Percentiles rank a stretch among this genome's conserved stretches.
Conservation (phyloP, 108 stramenopile genomes). For the Pseudonitzschia multistriata region DNA sequence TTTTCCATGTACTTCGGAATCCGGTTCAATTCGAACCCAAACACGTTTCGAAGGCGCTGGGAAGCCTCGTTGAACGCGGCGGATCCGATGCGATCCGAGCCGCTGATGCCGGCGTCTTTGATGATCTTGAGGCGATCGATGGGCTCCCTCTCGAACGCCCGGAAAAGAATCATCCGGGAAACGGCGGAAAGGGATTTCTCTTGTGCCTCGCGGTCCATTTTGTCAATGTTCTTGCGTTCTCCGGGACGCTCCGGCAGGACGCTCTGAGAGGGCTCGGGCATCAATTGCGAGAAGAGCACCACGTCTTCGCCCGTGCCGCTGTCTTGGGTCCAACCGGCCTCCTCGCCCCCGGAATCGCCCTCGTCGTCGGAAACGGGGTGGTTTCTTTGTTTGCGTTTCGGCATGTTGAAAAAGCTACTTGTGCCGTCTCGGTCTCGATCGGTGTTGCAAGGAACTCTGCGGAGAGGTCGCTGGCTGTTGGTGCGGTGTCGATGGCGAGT, state of each 20-base stretch:
- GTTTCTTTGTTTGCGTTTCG: neutral
- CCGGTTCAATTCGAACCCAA: constrained; percentile 66
- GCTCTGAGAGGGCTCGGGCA: constrained; percentile 62
- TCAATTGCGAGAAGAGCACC: constrained; percentile 61
- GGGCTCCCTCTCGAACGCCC: constrained; percentile 64
- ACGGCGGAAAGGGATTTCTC: constrained; percentile 54
- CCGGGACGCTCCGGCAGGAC: constrained; percentile 40
- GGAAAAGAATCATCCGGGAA: constrained; percentile 72
- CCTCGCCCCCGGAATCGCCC: constrained; percentile 1
- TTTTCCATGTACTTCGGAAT: constrained; percentile 64
- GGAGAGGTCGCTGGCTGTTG: too few species aligned
- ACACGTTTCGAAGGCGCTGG: constrained; percentile 55
- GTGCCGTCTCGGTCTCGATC: too few species aligned
- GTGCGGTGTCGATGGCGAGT: too few species aligned
- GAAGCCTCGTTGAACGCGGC: constrained; percentile 67
- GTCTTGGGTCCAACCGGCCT: neutral
- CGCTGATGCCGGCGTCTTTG: constrained; percentile 62
- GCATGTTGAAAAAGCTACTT: neutral
- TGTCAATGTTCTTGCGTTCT: constrained; percentile 55
- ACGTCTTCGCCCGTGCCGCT: too few species aligned
- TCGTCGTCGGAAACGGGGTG: constrained; percentile 20
- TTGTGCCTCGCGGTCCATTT: constrained; percentile 45
- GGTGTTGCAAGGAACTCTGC: too few species aligned
- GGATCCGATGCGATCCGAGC: constrained; percentile 31
- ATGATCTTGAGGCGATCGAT: constrained; percentile 68